Evolutionary conservation across 2,329 filamentous ascomycete species (phyloP).

Genomic region (Fusarium buharicum): DNA sequence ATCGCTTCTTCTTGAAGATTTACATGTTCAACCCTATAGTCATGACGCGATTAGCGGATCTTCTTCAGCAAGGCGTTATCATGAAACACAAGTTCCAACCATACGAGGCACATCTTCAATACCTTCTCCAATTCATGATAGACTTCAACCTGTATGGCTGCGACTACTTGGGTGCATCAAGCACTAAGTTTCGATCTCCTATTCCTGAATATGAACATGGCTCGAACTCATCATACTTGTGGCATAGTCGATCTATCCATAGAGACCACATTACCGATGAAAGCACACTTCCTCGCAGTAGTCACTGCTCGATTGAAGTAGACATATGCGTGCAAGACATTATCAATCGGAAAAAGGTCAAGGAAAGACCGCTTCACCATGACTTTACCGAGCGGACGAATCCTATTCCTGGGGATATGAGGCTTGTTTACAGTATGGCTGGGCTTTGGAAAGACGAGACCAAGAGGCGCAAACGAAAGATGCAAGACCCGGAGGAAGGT

Average conservation of each 20-base stretch:
- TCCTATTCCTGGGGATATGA: constrained; percentile 73
- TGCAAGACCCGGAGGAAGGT: constrained; percentile 70
- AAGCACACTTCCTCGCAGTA: constrained; percentile 75
- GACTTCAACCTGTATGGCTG: constrained; percentile 99
- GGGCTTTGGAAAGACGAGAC: constrained; percentile 93
- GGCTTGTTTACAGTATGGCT: constrained; percentile 93
- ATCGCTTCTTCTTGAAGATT: constrained; percentile 90
- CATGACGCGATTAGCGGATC: constrained; percentile 87
- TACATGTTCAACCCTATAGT: constrained; percentile 90
- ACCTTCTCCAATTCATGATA: constrained; percentile 95
- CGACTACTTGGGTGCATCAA: constrained; percentile 79
- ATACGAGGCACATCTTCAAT: constrained; percentile 93
- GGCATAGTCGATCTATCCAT: constrained; percentile 81
- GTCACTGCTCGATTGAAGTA: constrained; percentile 88
- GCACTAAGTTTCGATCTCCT: constrained; percentile 77
- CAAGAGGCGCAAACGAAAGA: constrained; percentile 76
- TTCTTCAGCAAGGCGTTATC: constrained; percentile 87
- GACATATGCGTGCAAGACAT: constrained; percentile 92
- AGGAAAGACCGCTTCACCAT: constrained; percentile 83
- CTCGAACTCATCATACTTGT: constrained; percentile 71
- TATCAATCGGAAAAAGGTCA: constrained; percentile 79
- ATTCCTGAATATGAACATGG: constrained; percentile 75
- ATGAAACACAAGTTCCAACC: constrained; percentile 88
- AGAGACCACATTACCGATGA: constrained; percentile 63
- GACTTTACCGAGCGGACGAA: constrained; percentile 80